These are phyloP conservation scores for Xeromyces bisporus DNA, from an alignment of 495 filamentous ascomycete species.

Conservation along the genomic window DNA sequence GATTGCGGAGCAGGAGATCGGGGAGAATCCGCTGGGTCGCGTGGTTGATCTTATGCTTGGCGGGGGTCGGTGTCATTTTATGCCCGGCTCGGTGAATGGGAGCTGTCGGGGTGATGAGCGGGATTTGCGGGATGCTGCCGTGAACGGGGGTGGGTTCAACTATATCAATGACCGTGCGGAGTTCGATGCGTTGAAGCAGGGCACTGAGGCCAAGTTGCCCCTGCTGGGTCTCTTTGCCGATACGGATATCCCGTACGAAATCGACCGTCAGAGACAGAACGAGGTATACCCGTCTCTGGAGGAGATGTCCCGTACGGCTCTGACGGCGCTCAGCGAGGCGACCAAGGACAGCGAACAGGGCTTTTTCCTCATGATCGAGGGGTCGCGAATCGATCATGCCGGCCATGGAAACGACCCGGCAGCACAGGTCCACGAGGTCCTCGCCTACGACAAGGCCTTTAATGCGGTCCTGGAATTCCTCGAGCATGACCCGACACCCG, in stretches of 20 bases:
- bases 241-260: slow-evolving; percentile 76
- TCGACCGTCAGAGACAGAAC: slow-evolving; percentile 64
- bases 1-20: slow-evolving; percentile 83
- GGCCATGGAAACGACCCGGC: slow-evolving; percentile 91
- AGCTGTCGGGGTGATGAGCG: slow-evolving; percentile 64
- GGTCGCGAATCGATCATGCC: slow-evolving; percentile 88
- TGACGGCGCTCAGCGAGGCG: slow-evolving; percentile 63
- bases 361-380: slow-evolving; percentile 98
- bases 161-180: slow-evolving; percentile 54
- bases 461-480: slow-evolving; percentile 70
- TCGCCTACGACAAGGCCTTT: slow-evolving; percentile 83
- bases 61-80: slow-evolving; percentile 83
- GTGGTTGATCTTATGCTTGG: slow-evolving; percentile 85
- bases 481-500: slow-evolving; percentile 50
- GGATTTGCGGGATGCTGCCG: slow-evolving; percentile 49
- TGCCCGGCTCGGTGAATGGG: slow-evolving; percentile 57
- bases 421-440: slow-evolving; percentile 84
- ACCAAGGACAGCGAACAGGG: slow-evolving; percentile 76
- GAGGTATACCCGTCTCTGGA: slow-evolving; percentile 75
- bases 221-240: slow-evolving; percentile 74
- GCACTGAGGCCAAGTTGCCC: slow-evolving; percentile 59
- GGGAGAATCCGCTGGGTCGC: slow-evolving; percentile 68
- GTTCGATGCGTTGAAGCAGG: slow-evolving; percentile 62
- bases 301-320: slow-evolving; percentile 76
- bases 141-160: slow-evolving; percentile 58